Evolutionary conservation across 148 eudicot species (phyloP), one percentile per base, ranked within the genome.

Genomic region (Rhododendron kiyosumense): DNA sequence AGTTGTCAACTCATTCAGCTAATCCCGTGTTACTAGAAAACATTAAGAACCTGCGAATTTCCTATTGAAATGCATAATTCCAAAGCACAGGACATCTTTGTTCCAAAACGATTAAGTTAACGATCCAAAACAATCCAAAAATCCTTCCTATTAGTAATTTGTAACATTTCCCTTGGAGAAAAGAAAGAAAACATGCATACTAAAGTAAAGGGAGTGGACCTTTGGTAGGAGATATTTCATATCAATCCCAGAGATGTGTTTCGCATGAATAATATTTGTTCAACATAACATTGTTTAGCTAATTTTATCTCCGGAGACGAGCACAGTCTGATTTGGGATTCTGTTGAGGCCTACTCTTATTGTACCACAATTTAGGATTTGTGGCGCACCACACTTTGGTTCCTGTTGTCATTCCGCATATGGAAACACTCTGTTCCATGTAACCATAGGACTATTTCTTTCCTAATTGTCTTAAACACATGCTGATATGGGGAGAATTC

Each of bases 401-500:
- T 71, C 41, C 18, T 13, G 76, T 32, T 30, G 7, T 71, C 41
- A 22, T 71, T 71, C 20, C 18, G 2, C 30, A 32, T 71, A 71
- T 32, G 76, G 34, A 30, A 71, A 32, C 76, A 71, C 32, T 26
- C 4, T 71, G 20, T 69, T 30, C 36, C 18, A 69, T 15, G 36
- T 30, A 71, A 71, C 38, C 38, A 71, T 28, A 30, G 76, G 49
- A 28, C 45, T 28, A 20, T 4, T 84, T 71, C 30, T 30, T 83
- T 69, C 75, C 48, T 71, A 59, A 48, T 43, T 28, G 73, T 84
- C 79, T 71, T 83, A 71, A 13, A 84, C 76, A 30, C 24, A 38
- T 20, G 38, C 76, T 73, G 43, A 41, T 8, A 49, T 41, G n/a
- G 46, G 9, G 32, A 84, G 38, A 84, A 30, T 75, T 52, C 22